These are phyloP conservation scores for Piper betle DNA, from an alignment of 164 flowering plant genomes.

Conservation along the genomic window DNA sequence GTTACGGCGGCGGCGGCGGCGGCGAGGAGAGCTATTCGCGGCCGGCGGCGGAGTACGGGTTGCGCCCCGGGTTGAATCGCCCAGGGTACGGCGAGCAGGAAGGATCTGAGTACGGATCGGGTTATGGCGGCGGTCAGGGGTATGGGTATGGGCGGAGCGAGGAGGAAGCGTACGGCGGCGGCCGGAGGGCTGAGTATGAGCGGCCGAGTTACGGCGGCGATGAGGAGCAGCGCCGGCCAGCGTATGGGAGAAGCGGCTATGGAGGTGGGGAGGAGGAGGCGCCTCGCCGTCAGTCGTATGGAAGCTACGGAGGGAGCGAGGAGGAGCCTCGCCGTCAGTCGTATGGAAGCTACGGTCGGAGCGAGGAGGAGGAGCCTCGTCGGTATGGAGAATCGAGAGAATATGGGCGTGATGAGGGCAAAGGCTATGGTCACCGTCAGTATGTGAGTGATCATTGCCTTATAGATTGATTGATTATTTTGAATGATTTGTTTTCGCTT, in stretches of 20 bases:
- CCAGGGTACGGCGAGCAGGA: too few relatives aligned
- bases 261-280: too few relatives aligned
- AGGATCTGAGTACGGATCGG: too few relatives aligned
- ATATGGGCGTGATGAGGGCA: not conserved
- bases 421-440: slow-evolving; percentile 2
- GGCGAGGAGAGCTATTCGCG: too few relatives aligned
- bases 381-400: not conserved
- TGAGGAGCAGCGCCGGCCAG: slow-evolving; percentile 1
- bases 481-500: too few relatives aligned
- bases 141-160: not conserved
- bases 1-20: not conserved
- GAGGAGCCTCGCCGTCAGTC: slow-evolving; percentile 4
- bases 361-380: not conserved
- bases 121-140: not conserved
- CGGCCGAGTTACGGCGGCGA: not conserved
- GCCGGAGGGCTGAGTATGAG: not conserved
- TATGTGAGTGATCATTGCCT: not conserved
- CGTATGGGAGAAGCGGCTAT: too few relatives aligned
- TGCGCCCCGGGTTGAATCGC: too few relatives aligned
- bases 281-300: slow-evolving; percentile 1
- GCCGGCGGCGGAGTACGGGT: too few relatives aligned
- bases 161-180: not conserved
- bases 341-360: not conserved
- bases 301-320: not conserved
- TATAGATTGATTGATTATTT: too few relatives aligned